Conservation (phyloP, 176 grass and related monocot genomes). For the Tillandsia leiboldiana region DNA sequence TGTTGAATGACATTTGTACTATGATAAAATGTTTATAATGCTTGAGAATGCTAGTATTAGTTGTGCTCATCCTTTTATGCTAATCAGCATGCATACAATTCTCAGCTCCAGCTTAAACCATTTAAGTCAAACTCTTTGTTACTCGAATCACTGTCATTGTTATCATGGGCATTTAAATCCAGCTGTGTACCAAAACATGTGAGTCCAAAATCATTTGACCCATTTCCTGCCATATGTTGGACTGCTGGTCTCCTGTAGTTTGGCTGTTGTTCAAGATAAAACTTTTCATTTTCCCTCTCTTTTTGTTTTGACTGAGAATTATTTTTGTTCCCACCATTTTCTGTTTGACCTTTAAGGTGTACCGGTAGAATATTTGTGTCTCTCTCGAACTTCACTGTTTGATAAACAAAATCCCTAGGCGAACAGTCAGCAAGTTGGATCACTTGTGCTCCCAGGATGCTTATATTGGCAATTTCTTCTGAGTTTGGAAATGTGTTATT, state of each 20-base stretch:
- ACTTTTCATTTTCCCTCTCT: slow-evolving; percentile 31
- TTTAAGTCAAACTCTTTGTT: slow-evolving; percentile 84
- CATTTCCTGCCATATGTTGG: slow-evolving; percentile 30
- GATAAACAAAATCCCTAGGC: not conserved
- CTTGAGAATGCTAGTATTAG: not conserved
- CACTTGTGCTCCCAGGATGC: slow-evolving; percentile 36
- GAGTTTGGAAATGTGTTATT: slow-evolving; percentile 30
- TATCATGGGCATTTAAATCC: slow-evolving; percentile 67
- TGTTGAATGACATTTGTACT: no score
- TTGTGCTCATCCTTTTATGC: not conserved
- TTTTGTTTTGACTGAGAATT: slow-evolving; percentile 36
- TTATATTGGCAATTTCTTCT: slow-evolving; percentile 38
- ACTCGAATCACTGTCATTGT: slow-evolving; percentile 44
- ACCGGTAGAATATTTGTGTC: slow-evolving; percentile 21
- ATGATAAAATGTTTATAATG: not conserved
- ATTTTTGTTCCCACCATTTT: slow-evolving; percentile 31
- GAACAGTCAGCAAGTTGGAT: slow-evolving; percentile 57
- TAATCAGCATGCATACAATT: slow-evolving; percentile 12
- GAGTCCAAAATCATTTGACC: slow-evolving; percentile 31
- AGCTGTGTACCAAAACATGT: slow-evolving; percentile 37
- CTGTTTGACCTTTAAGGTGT: slow-evolving; percentile 29
- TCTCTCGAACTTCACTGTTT: slow-evolving; percentile 31
- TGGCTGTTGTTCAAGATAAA: slow-evolving; percentile 31
- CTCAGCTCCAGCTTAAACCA: slow-evolving; percentile 85
- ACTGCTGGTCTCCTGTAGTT: slow-evolving; percentile 24